These are phyloP conservation scores for Hydnum rufescens DNA, from an alignment of 768 basidiomycete species.

Conservation along the genomic window DNA sequence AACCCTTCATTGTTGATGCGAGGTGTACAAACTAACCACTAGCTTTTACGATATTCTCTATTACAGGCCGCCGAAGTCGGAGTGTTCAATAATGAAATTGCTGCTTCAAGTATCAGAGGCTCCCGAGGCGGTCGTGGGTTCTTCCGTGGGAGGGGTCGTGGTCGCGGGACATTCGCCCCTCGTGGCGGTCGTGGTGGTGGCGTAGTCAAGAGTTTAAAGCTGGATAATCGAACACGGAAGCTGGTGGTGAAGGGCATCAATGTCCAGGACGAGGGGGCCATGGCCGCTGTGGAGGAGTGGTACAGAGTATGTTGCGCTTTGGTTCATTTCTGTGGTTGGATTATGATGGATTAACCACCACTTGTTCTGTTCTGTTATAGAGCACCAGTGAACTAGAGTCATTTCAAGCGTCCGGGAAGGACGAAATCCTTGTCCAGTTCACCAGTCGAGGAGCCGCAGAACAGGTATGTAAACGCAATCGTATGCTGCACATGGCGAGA, in stretches of 20 bases:
- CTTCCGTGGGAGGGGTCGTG: slow-evolving; percentile 35
- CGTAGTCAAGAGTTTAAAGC: slow-evolving; percentile 57
- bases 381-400: slow-evolving; percentile 52
- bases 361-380: slow-evolving; percentile 19
- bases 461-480: slow-evolving; percentile 28
- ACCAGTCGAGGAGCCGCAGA: slow-evolving; percentile 54
- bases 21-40: no score
- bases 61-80: slow-evolving; percentile 18
- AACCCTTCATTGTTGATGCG: no score
- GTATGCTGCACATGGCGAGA: neutral
- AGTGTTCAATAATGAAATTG: slow-evolving; percentile 21
- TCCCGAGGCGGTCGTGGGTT: slow-evolving; percentile 34
- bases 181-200: slow-evolving; percentile 44
- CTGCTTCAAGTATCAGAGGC: slow-evolving; percentile 10
- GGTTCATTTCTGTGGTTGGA: neutral
- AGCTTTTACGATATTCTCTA: neutral
- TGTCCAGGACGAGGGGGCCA: slow-evolving; percentile 23
- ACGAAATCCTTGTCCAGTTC: slow-evolving; percentile 48
- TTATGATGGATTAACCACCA: slow-evolving; percentile 7
- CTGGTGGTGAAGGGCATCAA: slow-evolving; percentile 50
- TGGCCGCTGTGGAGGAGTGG: slow-evolving; percentile 57
- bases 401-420: slow-evolving; percentile 32
- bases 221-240: slow-evolving; percentile 77
- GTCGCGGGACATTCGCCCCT: slow-evolving; percentile 13
- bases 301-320: slow-evolving; percentile 36